Conservation (phyloP, 2,329 filamentous ascomycete genomes). For the Trichophyton verrucosum region DNA sequence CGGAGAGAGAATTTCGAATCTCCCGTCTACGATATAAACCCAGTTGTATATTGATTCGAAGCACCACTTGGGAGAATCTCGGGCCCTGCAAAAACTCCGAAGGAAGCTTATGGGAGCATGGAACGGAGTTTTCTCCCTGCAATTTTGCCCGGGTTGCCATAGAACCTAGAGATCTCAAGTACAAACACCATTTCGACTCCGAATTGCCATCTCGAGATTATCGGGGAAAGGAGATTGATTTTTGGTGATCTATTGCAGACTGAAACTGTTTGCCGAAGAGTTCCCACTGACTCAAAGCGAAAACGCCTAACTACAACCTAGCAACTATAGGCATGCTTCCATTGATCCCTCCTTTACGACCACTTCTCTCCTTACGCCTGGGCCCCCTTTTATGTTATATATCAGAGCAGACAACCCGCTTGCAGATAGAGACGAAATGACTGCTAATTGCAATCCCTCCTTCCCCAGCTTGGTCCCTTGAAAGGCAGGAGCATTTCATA, state of each 20-base stretch:
- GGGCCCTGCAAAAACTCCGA: background rate
- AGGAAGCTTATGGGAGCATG: background rate
- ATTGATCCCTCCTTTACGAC: no score
- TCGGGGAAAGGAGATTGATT: background rate
- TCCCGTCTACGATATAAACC: background rate
- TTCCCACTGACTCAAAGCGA: no score
- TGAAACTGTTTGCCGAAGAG: no score
- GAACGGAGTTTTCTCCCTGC: background rate
- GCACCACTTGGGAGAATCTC: background rate
- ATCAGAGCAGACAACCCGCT: no score
- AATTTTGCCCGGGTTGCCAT: background rate
- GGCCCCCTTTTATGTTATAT: no score
- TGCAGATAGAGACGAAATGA: no score
- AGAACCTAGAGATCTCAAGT: background rate
- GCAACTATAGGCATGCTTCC: background rate
- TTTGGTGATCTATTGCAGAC: background rate
- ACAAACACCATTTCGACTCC: background rate
- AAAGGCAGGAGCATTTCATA: no score
- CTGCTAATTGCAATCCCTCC: no score
- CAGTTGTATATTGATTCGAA: background rate
- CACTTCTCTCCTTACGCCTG: no score
- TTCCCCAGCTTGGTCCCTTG: no score
- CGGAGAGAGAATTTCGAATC: background rate
- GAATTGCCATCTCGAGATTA: background rate
- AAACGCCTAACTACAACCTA: background rate